A percentile compares a stretch with the other conserved stretches of the same genome.
phyloP scores from a whole-genome alignment of 495 filamentous ascomycete species.

The Peziza echinospora region DNA sequence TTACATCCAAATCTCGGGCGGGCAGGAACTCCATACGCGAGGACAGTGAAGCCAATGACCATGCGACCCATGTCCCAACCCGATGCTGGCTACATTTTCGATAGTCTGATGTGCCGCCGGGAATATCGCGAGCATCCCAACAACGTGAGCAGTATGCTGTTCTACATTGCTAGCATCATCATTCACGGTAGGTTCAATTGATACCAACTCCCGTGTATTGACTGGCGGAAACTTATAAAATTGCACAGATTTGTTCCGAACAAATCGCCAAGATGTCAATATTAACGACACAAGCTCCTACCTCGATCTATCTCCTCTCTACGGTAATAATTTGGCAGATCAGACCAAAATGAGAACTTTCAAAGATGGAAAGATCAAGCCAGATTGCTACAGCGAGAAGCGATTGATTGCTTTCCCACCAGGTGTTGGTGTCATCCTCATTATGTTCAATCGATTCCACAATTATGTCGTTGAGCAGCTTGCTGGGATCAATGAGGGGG shows the following conservation, averaged over 20 bases:
- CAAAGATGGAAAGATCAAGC: conserved; percentile 63
- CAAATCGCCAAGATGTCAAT: conserved; percentile 31
- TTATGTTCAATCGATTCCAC: conserved; percentile 62
- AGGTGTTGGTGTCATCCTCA: conserved; percentile 53
- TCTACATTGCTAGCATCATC: conserved; percentile 75
- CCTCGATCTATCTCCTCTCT: conserved; percentile 64
- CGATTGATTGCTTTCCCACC: conserved; percentile 63
- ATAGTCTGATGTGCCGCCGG: conserved; percentile 41
- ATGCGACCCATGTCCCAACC: conserved; percentile 44
- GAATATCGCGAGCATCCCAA: conserved; percentile 43
- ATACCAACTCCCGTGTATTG: no score
- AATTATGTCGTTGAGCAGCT: conserved; percentile 48
- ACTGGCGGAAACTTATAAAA: conserved; percentile 9
- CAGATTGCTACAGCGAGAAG: conserved; percentile 60
- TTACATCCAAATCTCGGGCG: conserved; percentile 40
- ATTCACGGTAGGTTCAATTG: conserved; percentile 42
- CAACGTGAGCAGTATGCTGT: conserved; percentile 68
- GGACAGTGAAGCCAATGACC: conserved; percentile 42
- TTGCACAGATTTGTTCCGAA: conserved; percentile 37
- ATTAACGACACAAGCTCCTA: conserved; percentile 63
- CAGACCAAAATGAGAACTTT: conserved; percentile 58
- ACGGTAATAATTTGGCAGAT: conserved; percentile 58
- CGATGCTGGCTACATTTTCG: conserved; percentile 58
- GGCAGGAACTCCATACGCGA: conserved; percentile 43
- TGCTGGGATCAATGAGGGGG: conserved; percentile 37